Evolutionary conservation across 345 rosid genomes (phyloP), one percentile per base, ranked within the genome.

Genomic region (Pelargonium nanum): DNA sequence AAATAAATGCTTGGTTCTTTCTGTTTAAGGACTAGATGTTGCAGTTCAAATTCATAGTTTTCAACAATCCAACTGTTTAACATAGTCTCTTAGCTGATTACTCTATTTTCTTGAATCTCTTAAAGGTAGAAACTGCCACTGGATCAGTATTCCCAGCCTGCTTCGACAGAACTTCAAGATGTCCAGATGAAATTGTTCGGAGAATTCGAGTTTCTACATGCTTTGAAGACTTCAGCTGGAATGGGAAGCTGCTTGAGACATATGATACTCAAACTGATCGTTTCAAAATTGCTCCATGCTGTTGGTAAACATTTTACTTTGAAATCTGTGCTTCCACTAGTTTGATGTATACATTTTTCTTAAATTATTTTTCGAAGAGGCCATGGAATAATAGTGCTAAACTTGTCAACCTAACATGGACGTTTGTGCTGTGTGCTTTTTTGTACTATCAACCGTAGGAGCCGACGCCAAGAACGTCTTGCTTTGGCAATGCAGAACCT

Each of bases 181-280:
- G 88, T 63, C 96, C 98, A 0, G 96, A 92, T 81, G 96, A 89
- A 76, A 64, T 84, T 67, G 83, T 92, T 34, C 67, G 96, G 60
- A 77, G 93, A 70, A 74, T 89, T 55, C 77, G 96, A 68, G 76
- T 85, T 32, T 71, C 78, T 40, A 80, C 88, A 68, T 78, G 85
- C 60, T 53, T 26, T 57, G 81, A 84, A 59, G 96, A 87, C 65
- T 65, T 64, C 7, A 70, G 26, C 57, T 92, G 95, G 96, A 26
- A 71, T 5, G 93, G 86, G 32, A 87, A 74, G 81, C 70, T 92
- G 62, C 71, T 92, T 63, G 95, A 87, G 58, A 92, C 95, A 57
- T 89, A 92, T 73, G 85, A 85, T 62, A 81, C 98, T 32, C 64
- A 24, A 70, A 69, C 80, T 61, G 95, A 92, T 72, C 72, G 68